Evolutionary conservation across 2,329 filamentous ascomycete genomes (phyloP).

Genomic region (Paecilomyces sp.): DNA sequence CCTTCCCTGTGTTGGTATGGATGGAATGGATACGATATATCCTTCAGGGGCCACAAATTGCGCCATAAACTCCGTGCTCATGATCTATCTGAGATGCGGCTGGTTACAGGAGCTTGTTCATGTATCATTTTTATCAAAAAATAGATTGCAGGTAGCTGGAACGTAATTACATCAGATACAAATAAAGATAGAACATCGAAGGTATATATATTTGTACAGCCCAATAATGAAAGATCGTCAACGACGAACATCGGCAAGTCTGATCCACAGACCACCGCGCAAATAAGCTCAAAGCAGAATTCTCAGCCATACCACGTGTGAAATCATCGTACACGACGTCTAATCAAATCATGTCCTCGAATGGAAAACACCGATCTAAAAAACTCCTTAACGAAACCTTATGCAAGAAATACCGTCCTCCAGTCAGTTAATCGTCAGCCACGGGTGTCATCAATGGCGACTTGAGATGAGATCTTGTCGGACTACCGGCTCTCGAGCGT

Average conservation of each 20-base stretch:
- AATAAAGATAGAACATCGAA: background rate
- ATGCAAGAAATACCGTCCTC: background rate
- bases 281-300: background rate
- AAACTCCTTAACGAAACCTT: background rate
- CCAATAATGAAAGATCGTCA: background rate
- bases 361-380: background rate
- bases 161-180: background rate
- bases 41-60: background rate
- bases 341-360: background rate
- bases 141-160: background rate
- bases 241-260: background rate
- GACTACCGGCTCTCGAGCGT: slow-evolving; percentile 39
- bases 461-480: slow-evolving; percentile 37
- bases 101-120: background rate
- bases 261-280: background rate
- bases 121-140: background rate
- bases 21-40: background rate
- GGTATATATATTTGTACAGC: background rate
- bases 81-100: background rate
- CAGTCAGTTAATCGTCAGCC: slow-evolving; percentile 21
- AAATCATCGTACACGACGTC: background rate
- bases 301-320: background rate
- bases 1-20: background rate
- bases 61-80: background rate
- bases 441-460: slow-evolving; percentile 30